Base-by-base conservation (phyloP, 2,329 filamentous ascomycete species). In the Penicillium sp. region DNA sequence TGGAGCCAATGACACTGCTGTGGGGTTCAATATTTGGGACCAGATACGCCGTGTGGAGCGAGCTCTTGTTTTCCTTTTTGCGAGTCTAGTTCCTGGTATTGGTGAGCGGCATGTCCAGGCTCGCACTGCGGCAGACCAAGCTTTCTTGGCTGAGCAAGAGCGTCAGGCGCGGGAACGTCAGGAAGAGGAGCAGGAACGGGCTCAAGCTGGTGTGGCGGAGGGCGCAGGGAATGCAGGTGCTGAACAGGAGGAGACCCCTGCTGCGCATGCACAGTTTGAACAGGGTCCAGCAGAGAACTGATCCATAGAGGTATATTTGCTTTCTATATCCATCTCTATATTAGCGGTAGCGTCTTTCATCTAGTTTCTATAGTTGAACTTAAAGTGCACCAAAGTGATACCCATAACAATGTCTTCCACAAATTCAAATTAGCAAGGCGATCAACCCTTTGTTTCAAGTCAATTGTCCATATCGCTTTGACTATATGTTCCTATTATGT, bases 101-200 rank as follows among this genome's bases (percentile, higher is more conserved):
- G 80, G 81, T 0, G 81, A 84, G 61, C 70, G 78, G 7, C 78
- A 81, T 61, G 77, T 83, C 13, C 69, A 74, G 54, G 79, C 77
- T 24, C 71, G 77, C 51, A 75, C 78, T 57, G 75, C 76, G 46
- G 71, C 76, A 15, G 72, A 76, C 54, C 69, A 64, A 51, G 61
- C 61, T 15, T 59, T 65, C 49, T 51, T 58, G 37, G 58, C 35
- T 21, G 44, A 46, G 22, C 43, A 31, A 5, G 53, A 51, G 43
- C 45, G 24, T 8, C 29, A 15, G 10, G 42, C n/a, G 5, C 42
- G 43, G n/a, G 35, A 47, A 22, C 53, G 48, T 3, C 52, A 39
- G 15, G 52, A 51, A 21, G 3, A 21, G 21, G 21, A 22, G n/a
- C 15, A 24, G 9, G 41, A 33, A 28, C 46, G 10, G 19, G 10